Evolutionary conservation across 2,329 filamentous ascomycete species (phyloP).

Genomic region (Phialophora macrospora): DNA sequence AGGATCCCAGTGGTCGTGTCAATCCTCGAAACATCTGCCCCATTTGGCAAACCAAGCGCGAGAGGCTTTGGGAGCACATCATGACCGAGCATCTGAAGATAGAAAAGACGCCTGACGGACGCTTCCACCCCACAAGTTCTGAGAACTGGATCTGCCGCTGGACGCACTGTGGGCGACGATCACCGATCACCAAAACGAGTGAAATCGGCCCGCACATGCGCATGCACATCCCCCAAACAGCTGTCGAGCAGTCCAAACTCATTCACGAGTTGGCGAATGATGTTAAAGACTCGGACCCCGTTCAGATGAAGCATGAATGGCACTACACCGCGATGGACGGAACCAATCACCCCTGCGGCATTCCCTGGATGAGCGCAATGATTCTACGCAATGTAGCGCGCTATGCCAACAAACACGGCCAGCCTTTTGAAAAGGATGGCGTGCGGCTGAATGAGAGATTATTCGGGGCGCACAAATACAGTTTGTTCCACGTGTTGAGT

Average conservation of each 20-base stretch:
- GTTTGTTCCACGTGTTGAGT: constrained; percentile 34
- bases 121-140: constrained; percentile 19
- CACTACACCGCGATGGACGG: constrained; percentile 47
- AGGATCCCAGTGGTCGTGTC: constrained; percentile 22
- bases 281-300: constrained; percentile 26
- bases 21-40: constrained; percentile 30
- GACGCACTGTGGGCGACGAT: constrained; percentile 28
- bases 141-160: constrained; percentile 35
- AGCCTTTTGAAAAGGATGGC: constrained; percentile 34
- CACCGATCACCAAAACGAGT: constrained; percentile 26
- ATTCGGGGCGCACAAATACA: constrained; percentile 32
- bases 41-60: constrained; percentile 42
- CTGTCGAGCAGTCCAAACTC: constrained; percentile 32
- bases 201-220: constrained; percentile 33
- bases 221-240: constrained; percentile 36
- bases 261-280: constrained; percentile 33
- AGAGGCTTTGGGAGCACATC: constrained; percentile 50
- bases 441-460: constrained; percentile 31
- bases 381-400: constrained; percentile 54
- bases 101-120: constrained; percentile 39
- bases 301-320: constrained; percentile 44
- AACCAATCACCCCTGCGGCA: constrained; percentile 50
- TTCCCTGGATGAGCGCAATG: constrained; percentile 54
- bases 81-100: constrained; percentile 51
- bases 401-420: constrained; percentile 43